Percentiles rank a stretch among this genome's conserved stretches.
These are phyloP conservation scores for Fremontodendron californicum DNA, from an alignment of 345 rosid species.

Conservation along the genomic window DNA sequence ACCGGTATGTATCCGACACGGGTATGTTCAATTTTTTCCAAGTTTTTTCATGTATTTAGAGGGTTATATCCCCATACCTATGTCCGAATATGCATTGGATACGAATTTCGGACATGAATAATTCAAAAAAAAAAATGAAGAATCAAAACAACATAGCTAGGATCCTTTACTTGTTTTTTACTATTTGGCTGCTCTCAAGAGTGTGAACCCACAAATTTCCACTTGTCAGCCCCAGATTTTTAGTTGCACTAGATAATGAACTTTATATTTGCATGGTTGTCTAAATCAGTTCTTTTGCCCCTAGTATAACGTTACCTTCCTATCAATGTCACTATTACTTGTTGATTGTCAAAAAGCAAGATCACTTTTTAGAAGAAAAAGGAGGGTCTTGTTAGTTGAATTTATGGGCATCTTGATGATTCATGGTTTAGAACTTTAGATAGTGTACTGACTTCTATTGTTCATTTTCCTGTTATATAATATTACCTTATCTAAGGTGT, in stretches of 20 bases:
- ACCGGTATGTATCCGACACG: no score
- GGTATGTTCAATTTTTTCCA: no score
- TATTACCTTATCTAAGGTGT: no score
- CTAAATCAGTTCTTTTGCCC: background rate
- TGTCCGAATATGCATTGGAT: no score
- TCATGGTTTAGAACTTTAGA: no score
- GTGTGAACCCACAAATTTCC: background rate
- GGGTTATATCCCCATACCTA: no score
- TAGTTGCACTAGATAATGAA: background rate
- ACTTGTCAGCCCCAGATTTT: background rate
- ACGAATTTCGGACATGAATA: no score
- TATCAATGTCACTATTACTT: background rate
- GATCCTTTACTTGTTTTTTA: background rate
- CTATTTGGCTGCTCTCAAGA: background rate
- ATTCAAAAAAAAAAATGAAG: no score
- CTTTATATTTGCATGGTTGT: background rate
- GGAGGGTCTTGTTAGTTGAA: background rate
- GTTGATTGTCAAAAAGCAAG: background rate
- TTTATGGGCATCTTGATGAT: background rate
- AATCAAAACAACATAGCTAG: no score
- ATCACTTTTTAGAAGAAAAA: background rate
- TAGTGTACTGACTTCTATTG: no score
- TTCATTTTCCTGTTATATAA: no score
- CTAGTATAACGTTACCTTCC: background rate
- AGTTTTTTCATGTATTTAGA: no score